A percentile compares a stretch with the other conserved stretches of the same genome.
These are phyloP conservation scores for Copromyces sp. DNA, from an alignment of 495 filamentous ascomycete genomes.

Conservation along the genomic window DNA sequence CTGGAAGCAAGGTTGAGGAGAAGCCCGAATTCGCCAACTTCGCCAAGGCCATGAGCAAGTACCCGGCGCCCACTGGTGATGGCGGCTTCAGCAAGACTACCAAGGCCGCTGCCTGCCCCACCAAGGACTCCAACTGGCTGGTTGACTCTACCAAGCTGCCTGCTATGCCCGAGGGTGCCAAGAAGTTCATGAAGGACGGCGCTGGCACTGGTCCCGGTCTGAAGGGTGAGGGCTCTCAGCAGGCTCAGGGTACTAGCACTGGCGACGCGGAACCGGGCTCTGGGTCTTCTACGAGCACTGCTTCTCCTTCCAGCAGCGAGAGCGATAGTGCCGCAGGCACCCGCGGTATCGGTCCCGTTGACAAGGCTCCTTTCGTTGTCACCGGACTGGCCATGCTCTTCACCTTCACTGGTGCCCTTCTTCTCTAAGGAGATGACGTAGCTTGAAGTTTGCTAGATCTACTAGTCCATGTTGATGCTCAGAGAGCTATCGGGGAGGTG, in stretches of 20 bases:
- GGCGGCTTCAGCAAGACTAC: constrained; percentile 68
- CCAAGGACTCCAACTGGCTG: constrained; percentile 59
- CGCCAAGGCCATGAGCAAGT: constrained; percentile 50
- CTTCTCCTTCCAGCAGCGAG: constrained; percentile 18
- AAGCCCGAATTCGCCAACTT: constrained; percentile 55
- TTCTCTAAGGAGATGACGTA: constrained; percentile 30
- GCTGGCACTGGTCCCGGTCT: constrained; percentile 68
- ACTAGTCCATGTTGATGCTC: neutral
- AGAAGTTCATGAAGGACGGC: constrained; percentile 58
- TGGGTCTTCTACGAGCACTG: constrained; percentile 39
- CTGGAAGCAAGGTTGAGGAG: constrained; percentile 38
- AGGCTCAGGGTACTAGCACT: constrained; percentile 48
- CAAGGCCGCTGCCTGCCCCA: constrained; percentile 57
- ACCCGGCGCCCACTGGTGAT: constrained; percentile 56
- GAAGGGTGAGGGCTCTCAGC: constrained; percentile 60
- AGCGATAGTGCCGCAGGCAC: constrained; percentile 26
- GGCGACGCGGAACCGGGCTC: constrained; percentile 55
- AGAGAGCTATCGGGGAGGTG: neutral
- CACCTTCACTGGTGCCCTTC: constrained; percentile 52
- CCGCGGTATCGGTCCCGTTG: constrained; percentile 32
- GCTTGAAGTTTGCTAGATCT: neutral
- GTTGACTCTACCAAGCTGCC: constrained; percentile 58
- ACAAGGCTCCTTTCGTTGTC: constrained; percentile 45
- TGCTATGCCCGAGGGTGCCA: constrained; percentile 57
- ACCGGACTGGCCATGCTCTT: constrained; percentile 46